phyloP scores from a whole-genome alignment of 129 eudicot species.

The Chrysanthemum makinoi region DNA sequence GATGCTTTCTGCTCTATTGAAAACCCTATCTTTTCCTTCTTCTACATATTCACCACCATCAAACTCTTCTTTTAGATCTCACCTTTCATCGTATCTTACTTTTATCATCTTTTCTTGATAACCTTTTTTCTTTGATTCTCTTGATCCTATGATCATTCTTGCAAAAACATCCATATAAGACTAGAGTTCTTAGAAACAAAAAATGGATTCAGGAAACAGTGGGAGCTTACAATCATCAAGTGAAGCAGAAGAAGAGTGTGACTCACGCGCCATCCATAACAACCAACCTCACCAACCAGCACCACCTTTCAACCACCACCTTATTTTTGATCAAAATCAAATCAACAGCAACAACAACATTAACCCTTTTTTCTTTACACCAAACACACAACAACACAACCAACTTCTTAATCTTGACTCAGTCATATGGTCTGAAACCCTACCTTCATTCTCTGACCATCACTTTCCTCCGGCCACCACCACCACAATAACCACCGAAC shows the following conservation, averaged over 20 bases:
- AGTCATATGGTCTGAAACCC: slow-evolving; percentile 41
- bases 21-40: slow-evolving; percentile 18
- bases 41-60: slow-evolving; percentile 16
- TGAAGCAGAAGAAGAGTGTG: slow-evolving; percentile 63
- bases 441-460: slow-evolving; percentile 26
- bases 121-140: background rate
- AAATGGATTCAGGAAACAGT: slow-evolving; percentile 73
- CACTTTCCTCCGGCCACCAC: slow-evolving; percentile 8
- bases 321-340: slow-evolving; percentile 27
- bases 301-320: slow-evolving; percentile 29
- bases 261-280: slow-evolving; percentile 47
- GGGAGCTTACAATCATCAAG: slow-evolving; percentile 78
- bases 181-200: background rate
- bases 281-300: slow-evolving; percentile 25
- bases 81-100: background rate
- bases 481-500: background rate
- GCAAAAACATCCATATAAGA: too few relatives aligned
- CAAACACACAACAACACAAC: slow-evolving; percentile 33
- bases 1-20: slow-evolving; percentile 28
- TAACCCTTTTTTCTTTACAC: slow-evolving; percentile 30
- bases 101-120: background rate
- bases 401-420: slow-evolving; percentile 42
- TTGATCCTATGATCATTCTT: background rate
- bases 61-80: slow-evolving; percentile 21
- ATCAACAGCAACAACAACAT: slow-evolving; percentile 32